A percentile compares a stretch with the other conserved stretches of the same genome.
Evolutionary conservation across 176 grass and related monocot species (phyloP).

Genomic region (Aegilops tauschii): DNA sequence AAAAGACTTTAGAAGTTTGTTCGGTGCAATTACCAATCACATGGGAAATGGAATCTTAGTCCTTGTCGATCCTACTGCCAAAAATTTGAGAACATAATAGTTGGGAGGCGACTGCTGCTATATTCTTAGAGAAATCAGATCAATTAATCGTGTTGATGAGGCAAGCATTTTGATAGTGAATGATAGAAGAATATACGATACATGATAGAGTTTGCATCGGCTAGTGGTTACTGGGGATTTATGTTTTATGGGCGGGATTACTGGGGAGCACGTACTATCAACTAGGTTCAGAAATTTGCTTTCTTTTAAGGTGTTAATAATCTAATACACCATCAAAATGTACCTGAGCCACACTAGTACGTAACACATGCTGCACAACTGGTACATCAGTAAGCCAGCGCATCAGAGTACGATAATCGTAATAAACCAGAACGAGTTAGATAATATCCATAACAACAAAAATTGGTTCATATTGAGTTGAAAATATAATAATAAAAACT

Average conservation of each 20-base stretch:
- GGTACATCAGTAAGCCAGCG: background rate
- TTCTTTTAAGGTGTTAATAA: background rate
- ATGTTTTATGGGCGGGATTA: background rate
- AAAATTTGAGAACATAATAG: background rate
- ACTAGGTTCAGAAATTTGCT: background rate
- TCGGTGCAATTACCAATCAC: conserved; percentile 6
- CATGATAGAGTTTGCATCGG: too few species aligned
- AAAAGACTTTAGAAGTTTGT: background rate
- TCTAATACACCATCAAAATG: background rate
- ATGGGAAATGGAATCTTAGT: background rate
- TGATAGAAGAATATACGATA: background rate
- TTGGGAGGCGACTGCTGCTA: background rate
- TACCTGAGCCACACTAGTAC: background rate
- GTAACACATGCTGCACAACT: too few species aligned
- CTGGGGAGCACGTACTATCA: background rate
- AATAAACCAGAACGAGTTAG: background rate
- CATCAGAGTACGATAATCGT: background rate
- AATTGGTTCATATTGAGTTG: background rate
- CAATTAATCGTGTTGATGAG: too few species aligned
- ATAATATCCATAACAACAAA: background rate
- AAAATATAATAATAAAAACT: background rate
- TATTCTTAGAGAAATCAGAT: too few species aligned
- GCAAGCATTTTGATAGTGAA: too few species aligned
- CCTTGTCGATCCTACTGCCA: background rate
- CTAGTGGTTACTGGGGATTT: background rate